Evolutionary conservation across 805 yeast genomes (phyloP), one percentile per base, ranked within the genome.

Genomic region (Metschnikowia cerradonensis): DNA sequence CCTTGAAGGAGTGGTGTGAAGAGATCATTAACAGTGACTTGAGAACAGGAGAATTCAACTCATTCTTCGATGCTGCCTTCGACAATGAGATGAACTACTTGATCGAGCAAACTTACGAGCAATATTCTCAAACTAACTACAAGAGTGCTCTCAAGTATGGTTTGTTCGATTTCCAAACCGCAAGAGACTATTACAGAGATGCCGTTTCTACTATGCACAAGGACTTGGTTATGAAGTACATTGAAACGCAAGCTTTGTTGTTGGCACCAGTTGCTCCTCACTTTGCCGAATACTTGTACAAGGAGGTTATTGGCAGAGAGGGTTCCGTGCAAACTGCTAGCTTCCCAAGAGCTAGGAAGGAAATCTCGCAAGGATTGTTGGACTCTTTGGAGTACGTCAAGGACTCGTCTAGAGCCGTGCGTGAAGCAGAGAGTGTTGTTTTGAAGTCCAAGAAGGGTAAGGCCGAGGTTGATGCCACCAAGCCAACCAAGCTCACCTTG

Each of bases 141-240:
- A 92, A 94, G 75, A 81, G 81, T 55, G 99, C 96, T 38, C 80
- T 94, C 68, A 92, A 92, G 74, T 78, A 78, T 49, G 97, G 97
- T 60, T 79, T 94, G 61, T 94, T 92, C 61, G 99, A 94, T 68
- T 87, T 84, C 80, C 98, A 91, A 75, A 81, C 90, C 50, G 84
- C 97, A 33, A 86, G 99, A 76, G 99, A 94, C 72, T 91, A 86
- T 75, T 94, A 94, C 77, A 85, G 99, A 75, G 99, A 94, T 60
- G 78, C 84, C 10, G 76, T 81, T 49, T 43, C 43, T 4, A 71
- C 81, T 26, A 89, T 94, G 96, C 96, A 89, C 75, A 80, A 76
- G 60, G 96, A 88, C 62, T 78, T 94, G 56, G 85, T 90, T 38
- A 64, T 82, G 57, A 83, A 85, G 61, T 94, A 90, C 67, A 88